These are phyloP conservation scores for Alternaria novae-zelandiae DNA, from an alignment of 2,329 filamentous ascomycete genomes.

Conservation along the genomic window DNA sequence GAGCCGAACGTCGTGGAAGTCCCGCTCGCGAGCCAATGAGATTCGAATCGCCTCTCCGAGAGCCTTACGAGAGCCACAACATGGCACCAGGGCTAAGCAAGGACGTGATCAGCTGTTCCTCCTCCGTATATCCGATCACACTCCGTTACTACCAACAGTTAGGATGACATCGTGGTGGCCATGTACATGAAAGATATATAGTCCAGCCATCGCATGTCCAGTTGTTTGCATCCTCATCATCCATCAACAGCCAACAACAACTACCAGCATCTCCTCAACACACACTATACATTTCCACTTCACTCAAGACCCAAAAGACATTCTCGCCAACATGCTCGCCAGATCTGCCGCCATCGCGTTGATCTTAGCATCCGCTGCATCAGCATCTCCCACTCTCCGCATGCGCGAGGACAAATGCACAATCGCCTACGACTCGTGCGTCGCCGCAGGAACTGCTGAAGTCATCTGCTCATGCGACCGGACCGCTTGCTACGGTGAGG, in stretches of 20 bases:
- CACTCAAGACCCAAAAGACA: not conserved
- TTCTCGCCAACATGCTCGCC: conserved; percentile 8
- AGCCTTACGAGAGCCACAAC: not conserved
- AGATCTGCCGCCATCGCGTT: conserved; percentile 12
- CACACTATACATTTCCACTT: not conserved
- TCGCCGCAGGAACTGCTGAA: conserved; percentile 16
- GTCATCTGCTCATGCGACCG: conserved; percentile 17
- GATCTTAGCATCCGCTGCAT: conserved; percentile 9
- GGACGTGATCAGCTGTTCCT: not conserved
- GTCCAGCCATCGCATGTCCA: not conserved
- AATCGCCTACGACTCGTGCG: conserved; percentile 11
- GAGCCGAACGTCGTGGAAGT: not conserved
- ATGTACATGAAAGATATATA: not conserved
- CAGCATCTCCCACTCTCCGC: conserved; percentile 11
- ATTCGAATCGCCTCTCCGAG: not conserved
- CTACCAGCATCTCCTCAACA: not conserved
- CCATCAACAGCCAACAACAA: not conserved
- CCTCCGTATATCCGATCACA: not conserved
- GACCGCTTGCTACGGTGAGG: conserved; percentile 13
- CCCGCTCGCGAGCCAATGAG: not conserved
- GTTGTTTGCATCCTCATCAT: not conserved
- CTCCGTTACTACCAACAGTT: not conserved
- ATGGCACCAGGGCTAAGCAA: not conserved
- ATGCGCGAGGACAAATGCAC: conserved; percentile 10
- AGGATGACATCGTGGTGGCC: not conserved